Evolutionary conservation across 495 filamentous ascomycete genomes (phyloP).

Genomic region (Pseudoneurospora amorphoporcata): DNA sequence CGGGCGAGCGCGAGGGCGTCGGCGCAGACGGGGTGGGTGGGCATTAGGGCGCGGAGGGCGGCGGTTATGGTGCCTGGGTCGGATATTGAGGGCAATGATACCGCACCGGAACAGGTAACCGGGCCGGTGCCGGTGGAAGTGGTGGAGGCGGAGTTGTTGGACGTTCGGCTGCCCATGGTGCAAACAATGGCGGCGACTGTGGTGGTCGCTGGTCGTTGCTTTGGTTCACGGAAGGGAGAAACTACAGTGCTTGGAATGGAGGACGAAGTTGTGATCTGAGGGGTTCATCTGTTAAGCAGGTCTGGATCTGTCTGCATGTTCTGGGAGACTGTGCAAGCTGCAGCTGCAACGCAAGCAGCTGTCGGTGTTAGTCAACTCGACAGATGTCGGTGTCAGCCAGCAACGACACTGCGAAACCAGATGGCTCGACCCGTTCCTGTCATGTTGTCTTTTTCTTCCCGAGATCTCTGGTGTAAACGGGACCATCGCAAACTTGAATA

Average conservation of each 20-base stretch:
- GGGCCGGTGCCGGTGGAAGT: constrained; percentile 2
- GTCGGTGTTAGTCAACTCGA: neutral
- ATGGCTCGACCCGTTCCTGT: neutral
- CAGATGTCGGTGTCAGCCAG: neutral
- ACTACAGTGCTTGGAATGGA: neutral
- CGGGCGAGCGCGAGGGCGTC: constrained; percentile 23
- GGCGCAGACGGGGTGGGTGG: constrained; percentile 14
- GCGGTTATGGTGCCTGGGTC: constrained; percentile 13
- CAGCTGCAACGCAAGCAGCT: neutral
- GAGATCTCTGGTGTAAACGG: neutral
- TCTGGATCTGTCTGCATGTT: neutral
- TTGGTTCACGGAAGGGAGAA: too few species aligned
- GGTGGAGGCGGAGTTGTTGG: neutral
- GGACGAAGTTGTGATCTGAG: neutral
- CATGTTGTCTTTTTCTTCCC: neutral
- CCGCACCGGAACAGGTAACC: neutral
- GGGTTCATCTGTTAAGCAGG: neutral
- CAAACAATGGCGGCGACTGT: neutral
- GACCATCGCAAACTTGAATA: neutral
- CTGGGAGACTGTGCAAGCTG: neutral
- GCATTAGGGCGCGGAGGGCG: constrained; percentile 15
- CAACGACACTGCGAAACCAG: neutral
- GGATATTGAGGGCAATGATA: neutral
- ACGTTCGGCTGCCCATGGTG: neutral
- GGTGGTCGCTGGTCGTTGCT: neutral